phyloP scores from a whole-genome alignment of 805 yeast genomes.

The Priceomyces haplophilus region DNA sequence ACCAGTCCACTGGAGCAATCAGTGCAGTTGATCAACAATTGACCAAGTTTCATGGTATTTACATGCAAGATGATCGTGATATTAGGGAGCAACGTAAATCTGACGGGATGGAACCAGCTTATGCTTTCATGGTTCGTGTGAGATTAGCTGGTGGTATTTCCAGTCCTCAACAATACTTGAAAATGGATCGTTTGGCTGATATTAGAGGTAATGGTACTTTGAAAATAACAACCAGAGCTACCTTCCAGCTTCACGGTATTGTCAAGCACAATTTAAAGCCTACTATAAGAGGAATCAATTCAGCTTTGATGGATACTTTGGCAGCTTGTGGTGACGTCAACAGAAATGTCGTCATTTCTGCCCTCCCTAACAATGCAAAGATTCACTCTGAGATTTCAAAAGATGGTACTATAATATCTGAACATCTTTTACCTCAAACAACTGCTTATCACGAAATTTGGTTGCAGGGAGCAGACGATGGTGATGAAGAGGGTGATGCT shows the following conservation, averaged over 20 bases:
- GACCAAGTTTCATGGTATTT: constrained; percentile 96
- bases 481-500: constrained; percentile 65
- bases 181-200: constrained; percentile 77
- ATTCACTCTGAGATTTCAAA: constrained; percentile 73
- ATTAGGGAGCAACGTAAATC: constrained; percentile 88
- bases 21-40: constrained; percentile 88
- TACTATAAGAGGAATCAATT: constrained; percentile 88
- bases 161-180: constrained; percentile 84
- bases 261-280: constrained; percentile 87
- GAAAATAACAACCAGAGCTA: constrained; percentile 94
- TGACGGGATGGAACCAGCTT: constrained; percentile 92
- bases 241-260: constrained; percentile 93
- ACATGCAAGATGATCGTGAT: constrained; percentile 98
- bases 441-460: constrained; percentile 97
- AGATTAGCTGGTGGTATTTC: constrained; percentile 93
- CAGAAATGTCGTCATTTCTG: constrained; percentile 91
- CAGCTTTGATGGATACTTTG: constrained; percentile 85
- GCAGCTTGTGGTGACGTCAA: constrained; percentile 99
- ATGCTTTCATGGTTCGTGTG: constrained; percentile 94
- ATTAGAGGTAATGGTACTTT: constrained; percentile 88
- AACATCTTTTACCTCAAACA: constrained; percentile 81
- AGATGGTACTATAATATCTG: constrained; percentile 65
- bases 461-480: constrained; percentile 81
- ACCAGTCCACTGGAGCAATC: constrained; percentile 85
- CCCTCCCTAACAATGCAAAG: constrained; percentile 81